Evolutionary conservation across 108 stramenopile species (phyloP).

Genomic region (Pseudonitzschia multistriata): DNA sequence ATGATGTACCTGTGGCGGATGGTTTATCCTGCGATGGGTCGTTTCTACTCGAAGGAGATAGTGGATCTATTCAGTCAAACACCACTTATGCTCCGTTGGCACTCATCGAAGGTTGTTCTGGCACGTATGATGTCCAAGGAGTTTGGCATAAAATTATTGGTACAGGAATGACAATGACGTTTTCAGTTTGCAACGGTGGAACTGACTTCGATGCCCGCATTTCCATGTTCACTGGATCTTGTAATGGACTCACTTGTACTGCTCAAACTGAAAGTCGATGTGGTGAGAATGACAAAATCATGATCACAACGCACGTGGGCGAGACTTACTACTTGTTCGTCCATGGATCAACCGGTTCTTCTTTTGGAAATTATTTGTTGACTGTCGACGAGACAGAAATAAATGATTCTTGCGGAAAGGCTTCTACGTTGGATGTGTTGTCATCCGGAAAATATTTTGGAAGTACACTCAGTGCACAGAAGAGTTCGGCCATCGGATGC

Average conservation of each 20-base stretch:
- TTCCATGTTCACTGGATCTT: constrained; percentile 26
- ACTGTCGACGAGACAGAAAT: constrained; percentile 10
- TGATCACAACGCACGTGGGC: constrained; percentile 22
- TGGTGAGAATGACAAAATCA: constrained; percentile 11
- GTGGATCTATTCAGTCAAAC: constrained; percentile 1
- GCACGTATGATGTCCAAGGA: constrained; percentile 13
- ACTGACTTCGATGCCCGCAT: constrained; percentile 32
- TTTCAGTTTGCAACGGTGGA: constrained; percentile 28
- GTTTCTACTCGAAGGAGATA: constrained; percentile 8
- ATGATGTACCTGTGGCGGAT: constrained; percentile 7
- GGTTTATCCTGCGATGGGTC: constrained; percentile 16
- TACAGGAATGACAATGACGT: constrained; percentile 17
- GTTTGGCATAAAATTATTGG: constrained; percentile 31
- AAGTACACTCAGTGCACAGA: constrained; percentile 12
- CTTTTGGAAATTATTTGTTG: constrained; percentile 22
- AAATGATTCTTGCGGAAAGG: constrained; percentile 18
- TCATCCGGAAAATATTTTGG: constrained; percentile 15
- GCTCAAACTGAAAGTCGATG: constrained; percentile 2
- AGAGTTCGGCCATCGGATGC: neutral
- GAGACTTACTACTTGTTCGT: constrained; percentile 24
- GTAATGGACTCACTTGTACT: constrained; percentile 15
- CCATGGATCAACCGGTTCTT: constrained; percentile 11
- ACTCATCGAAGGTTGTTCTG: constrained; percentile 2
- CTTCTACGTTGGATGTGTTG: constrained; percentile 4
- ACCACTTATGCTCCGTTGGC: constrained; percentile 1